Percentiles rank a stretch among this genome's conserved stretches.
Evolutionary conservation across 495 filamentous ascomycete genomes (phyloP).

Genomic region (Aspergillus funiculosus): DNA sequence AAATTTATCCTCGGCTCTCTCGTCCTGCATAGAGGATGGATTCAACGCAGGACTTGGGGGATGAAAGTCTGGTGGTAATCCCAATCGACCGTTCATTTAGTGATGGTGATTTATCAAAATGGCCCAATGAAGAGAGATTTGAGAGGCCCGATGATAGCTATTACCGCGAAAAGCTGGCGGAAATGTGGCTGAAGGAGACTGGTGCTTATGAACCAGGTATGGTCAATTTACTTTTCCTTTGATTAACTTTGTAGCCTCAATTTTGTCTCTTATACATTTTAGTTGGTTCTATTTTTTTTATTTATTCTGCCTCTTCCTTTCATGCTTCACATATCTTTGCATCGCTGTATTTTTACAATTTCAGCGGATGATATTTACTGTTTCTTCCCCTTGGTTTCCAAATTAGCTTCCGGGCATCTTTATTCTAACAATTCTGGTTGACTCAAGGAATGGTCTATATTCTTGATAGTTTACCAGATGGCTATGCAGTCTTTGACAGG

Average conservation of each 20-base stretch:
- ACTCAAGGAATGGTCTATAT: conserved; percentile 40
- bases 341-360: neutral
- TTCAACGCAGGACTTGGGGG: conserved; percentile 14
- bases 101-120: conserved; percentile 30
- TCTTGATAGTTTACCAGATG: conserved; percentile 50
- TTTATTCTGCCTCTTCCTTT: neutral
- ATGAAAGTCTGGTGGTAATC: conserved; percentile 26
- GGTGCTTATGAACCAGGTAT: conserved; percentile 32
- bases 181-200: conserved; percentile 33
- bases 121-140: conserved; percentile 28
- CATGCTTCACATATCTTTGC: conserved; percentile 2
- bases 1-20: neutral
- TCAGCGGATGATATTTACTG: too few relatives aligned
- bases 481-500: conserved; percentile 46
- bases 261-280: too few relatives aligned
- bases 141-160: conserved; percentile 16
- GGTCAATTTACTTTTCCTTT: conserved; percentile 12
- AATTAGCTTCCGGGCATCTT: too few relatives aligned
- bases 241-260: too few relatives aligned
- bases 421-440: conserved; percentile 7
- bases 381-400: too few relatives aligned
- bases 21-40: neutral
- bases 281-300: too few relatives aligned
- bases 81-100: conserved; percentile 27
- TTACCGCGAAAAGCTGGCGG: conserved; percentile 32